Conservation (phyloP, 805 yeast species). For the Sugiyamaella qingdaonensis region DNA sequence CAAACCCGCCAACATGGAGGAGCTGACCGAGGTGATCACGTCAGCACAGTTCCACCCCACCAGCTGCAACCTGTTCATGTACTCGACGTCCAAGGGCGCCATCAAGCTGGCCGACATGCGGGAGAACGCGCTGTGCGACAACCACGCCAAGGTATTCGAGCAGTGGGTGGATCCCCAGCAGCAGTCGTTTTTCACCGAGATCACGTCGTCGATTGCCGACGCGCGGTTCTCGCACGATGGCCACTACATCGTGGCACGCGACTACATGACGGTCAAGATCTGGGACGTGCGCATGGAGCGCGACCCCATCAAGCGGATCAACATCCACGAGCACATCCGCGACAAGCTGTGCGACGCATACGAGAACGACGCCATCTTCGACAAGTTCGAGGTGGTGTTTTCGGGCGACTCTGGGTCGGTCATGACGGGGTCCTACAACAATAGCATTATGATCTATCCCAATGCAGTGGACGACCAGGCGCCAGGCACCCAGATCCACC, state of each 20-base stretch:
- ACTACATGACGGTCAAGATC: constrained; percentile 93
- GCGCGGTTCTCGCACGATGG: constrained; percentile 91
- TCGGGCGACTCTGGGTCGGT: constrained; percentile 88
- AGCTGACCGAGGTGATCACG: constrained; percentile 95
- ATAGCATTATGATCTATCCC: constrained; percentile 95
- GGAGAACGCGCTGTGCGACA: constrained; percentile 88
- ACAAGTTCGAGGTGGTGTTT: constrained; percentile 94
- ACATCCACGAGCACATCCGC: constrained; percentile 91
- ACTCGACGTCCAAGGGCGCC: constrained; percentile 92
- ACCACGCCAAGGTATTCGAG: constrained; percentile 75
- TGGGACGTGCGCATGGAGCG: constrained; percentile 99
- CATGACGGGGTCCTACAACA: constrained; percentile 96
- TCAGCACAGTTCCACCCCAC: constrained; percentile 94
- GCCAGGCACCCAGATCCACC: constrained; percentile 61
- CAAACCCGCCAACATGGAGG: constrained; percentile 98
- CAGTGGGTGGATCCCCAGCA: constrained; percentile 89
- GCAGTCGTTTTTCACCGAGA: constrained; percentile 95
- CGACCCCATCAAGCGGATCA: constrained; percentile 89
- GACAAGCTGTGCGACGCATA: constrained; percentile 94
- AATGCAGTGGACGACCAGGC: constrained; percentile 45
- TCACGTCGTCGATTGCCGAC: constrained; percentile 90
- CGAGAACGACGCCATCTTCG: constrained; percentile 97
- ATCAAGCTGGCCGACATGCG: constrained; percentile 96
- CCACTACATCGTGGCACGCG: constrained; percentile 91
- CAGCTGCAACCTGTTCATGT: constrained; percentile 90